These are phyloP conservation scores for Neurospora sublineolata DNA, from an alignment of 495 filamentous ascomycete species.

Conservation along the genomic window DNA sequence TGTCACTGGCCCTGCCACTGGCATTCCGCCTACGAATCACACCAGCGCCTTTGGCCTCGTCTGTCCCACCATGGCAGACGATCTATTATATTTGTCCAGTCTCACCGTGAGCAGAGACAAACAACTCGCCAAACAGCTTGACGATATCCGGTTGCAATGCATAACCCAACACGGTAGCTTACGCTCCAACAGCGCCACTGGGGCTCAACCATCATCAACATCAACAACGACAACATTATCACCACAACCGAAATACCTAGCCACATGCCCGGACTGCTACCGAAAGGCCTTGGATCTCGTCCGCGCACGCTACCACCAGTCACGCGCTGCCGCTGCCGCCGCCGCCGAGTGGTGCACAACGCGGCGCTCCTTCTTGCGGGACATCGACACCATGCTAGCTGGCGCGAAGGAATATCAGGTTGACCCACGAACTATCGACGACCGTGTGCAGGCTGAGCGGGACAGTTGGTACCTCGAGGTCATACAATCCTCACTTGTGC, in stretches of 20 bases:
- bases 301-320: conserved; percentile 23
- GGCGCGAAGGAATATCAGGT: conserved; percentile 26
- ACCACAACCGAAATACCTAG: conserved; percentile 7
- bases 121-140: conserved; percentile 8
- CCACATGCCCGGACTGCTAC: conserved; percentile 30
- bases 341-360: conserved; percentile 32
- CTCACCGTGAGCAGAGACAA: conserved; percentile 8
- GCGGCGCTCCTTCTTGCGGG: conserved; percentile 26
- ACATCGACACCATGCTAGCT: conserved; percentile 28
- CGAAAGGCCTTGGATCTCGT: conserved; percentile 25
- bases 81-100: conserved; percentile 3
- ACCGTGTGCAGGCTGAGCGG: conserved; percentile 30
- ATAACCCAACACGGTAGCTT: conserved; percentile 12
- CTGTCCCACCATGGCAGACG: neutral
- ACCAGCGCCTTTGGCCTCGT: neutral
- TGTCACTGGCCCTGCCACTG: neutral
- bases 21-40: neutral
- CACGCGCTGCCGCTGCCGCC: conserved; percentile 1
- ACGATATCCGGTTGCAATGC: conserved; percentile 11
- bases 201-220: neutral
- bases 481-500: conserved; percentile 20
- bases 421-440: conserved; percentile 26
- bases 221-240: neutral
- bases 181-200: neutral
- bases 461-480: conserved; percentile 32